Evolutionary conservation across 2,329 filamentous ascomycete species (phyloP).

Genomic region (Teratosphaeriaceae sp.): DNA sequence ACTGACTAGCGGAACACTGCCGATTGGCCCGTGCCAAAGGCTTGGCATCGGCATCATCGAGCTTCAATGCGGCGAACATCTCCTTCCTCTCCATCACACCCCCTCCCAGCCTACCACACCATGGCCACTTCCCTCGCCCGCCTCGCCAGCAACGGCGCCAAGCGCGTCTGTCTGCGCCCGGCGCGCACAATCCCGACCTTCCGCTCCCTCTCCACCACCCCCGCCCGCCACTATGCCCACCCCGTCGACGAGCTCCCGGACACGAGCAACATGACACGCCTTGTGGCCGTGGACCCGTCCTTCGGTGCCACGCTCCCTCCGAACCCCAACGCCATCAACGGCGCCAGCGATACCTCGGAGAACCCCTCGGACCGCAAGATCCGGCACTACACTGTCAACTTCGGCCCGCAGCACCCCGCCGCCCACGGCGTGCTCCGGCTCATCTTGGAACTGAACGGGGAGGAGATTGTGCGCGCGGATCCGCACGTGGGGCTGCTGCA

Average conservation of each 20-base stretch:
- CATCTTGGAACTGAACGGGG: constrained; percentile 95
- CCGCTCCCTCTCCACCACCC: constrained; percentile 60
- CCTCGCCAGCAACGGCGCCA: constrained; percentile 60
- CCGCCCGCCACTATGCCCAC: constrained; percentile 57
- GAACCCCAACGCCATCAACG: constrained; percentile 40
- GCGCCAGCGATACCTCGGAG: constrained; percentile 39
- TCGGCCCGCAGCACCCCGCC: constrained; percentile 95
- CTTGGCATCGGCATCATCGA: constrained; percentile 14
- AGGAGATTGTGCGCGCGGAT: constrained; percentile 94
- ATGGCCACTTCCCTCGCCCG: constrained; percentile 69
- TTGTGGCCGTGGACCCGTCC: constrained; percentile 59
- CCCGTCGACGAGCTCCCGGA: constrained; percentile 34
- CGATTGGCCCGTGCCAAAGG: constrained; percentile 1
- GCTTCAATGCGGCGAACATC: constrained; percentile 11
- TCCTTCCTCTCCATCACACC: constrained; percentile 9
- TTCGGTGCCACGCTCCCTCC: constrained; percentile 47
- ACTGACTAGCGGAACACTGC: background rate
- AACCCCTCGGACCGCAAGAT: constrained; percentile 68
- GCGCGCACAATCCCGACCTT: constrained; percentile 36
- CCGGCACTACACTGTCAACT: constrained; percentile 99
- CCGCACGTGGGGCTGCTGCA: constrained; percentile 95
- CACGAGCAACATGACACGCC: constrained; percentile 51
- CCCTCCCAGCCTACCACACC: constrained; percentile 27
- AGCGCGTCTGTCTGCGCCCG: constrained; percentile 57
- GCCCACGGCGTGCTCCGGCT: constrained; percentile 96